phyloP scores from a whole-genome alignment of 805 yeast species.

The Kuraishia hungarica region DNA sequence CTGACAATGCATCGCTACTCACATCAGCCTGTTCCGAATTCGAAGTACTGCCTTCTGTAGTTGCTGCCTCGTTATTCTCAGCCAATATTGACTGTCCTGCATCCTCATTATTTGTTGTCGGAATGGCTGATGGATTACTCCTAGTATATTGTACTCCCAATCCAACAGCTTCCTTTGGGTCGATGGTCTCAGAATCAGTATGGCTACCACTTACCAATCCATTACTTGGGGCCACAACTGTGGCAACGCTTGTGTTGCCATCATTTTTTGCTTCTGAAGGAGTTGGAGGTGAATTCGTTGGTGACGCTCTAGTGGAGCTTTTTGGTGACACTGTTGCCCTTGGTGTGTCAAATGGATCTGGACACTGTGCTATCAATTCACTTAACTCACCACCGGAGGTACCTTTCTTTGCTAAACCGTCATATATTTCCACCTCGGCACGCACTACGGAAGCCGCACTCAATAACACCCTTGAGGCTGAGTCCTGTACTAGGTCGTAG shows the following conservation, averaged over 20 bases:
- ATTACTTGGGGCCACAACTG: background rate
- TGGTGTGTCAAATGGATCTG: slow-evolving; percentile 45
- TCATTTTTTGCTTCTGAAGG: background rate
- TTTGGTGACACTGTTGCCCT: background rate
- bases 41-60: background rate
- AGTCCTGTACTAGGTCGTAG: slow-evolving; percentile 50
- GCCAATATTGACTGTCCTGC: no score
- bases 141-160: background rate
- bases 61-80: no score
- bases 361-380: slow-evolving; percentile 50
- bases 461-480: slow-evolving; percentile 45
- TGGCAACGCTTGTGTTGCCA: background rate
- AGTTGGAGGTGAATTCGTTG: background rate
- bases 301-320: background rate
- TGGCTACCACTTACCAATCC: no score
- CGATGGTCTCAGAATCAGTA: background rate
- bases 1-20: background rate
- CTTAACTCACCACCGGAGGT: slow-evolving; percentile 87
- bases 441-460: slow-evolving; percentile 58
- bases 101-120: background rate
- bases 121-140: background rate
- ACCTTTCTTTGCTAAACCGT: slow-evolving; percentile 75
- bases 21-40: background rate
- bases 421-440: slow-evolving; percentile 76
- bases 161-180: background rate